These are phyloP conservation scores for Yamadazyma nakazawae DNA, from an alignment of 805 yeast genomes.

Conservation along the genomic window DNA sequence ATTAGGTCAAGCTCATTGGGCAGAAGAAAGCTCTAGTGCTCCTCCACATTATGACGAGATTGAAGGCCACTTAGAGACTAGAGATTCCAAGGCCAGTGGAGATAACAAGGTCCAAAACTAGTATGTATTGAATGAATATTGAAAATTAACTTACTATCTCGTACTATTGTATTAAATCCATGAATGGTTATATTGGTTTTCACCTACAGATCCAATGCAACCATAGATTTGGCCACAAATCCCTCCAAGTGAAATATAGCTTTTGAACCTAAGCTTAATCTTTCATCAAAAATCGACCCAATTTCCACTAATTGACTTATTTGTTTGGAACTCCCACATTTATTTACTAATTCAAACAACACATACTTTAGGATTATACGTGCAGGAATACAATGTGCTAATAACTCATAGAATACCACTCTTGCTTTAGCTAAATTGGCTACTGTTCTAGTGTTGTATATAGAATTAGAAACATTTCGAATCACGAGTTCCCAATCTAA, in stretches of 20 bases:
- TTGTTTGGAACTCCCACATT: conserved; percentile 19
- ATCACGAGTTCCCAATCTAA: conserved; percentile 93
- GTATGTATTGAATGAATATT: not conserved
- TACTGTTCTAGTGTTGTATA: conserved; percentile 63
- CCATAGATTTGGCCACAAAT: conserved; percentile 85
- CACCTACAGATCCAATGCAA: conserved; percentile 23
- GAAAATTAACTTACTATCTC: not conserved
- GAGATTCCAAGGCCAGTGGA: conserved; percentile 7
- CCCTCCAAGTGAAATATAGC: conserved; percentile 95
- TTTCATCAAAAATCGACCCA: conserved; percentile 75
- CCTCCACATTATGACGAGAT: conserved; percentile 14
- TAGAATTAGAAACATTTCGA: conserved; percentile 55
- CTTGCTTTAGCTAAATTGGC: conserved; percentile 57
- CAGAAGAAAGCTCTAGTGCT: conserved; percentile 8
- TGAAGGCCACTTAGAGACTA: not conserved
- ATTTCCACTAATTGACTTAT: conserved; percentile 51
- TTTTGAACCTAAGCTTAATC: conserved; percentile 81
- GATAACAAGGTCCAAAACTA: conserved; percentile 33
- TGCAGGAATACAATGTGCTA: conserved; percentile 94
- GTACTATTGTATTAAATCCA: not conserved
- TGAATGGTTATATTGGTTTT: not conserved
- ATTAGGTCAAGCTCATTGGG: not conserved
- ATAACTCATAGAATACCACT: conserved; percentile 71
- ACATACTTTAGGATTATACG: conserved; percentile 65
- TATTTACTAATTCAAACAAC: conserved; percentile 42